phyloP scores from a whole-genome alignment of 768 basidiomycete genomes.

The Lenzites betulinus region DNA sequence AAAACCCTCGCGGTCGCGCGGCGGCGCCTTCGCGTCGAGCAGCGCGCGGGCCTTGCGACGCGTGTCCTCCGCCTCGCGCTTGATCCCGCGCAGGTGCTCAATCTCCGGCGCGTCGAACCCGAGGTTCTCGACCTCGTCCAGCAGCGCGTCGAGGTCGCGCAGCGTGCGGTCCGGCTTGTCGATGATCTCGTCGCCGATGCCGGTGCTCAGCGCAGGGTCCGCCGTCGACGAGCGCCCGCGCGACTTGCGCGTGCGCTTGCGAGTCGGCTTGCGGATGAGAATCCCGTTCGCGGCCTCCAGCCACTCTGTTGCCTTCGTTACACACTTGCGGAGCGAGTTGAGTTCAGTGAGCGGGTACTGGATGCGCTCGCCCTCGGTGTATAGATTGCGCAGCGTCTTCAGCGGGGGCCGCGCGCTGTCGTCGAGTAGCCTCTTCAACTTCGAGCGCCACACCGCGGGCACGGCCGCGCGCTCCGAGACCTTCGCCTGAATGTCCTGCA shows the following conservation, averaged over 20 bases:
- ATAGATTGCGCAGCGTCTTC: conserved; percentile 76
- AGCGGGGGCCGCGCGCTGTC: conserved; percentile 75
- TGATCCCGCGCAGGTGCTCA: conserved; percentile 50
- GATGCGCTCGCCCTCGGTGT: conserved; percentile 89
- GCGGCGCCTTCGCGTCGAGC: conserved; percentile 47
- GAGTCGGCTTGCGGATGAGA: conserved; percentile 75
- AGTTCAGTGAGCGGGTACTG: conserved; percentile 74
- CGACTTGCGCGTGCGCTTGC: conserved; percentile 71
- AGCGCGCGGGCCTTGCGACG: conserved; percentile 56
- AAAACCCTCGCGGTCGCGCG: conserved; percentile 54
- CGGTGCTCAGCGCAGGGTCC: conserved; percentile 34
- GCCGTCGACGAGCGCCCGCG: conserved; percentile 47
- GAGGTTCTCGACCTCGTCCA: conserved; percentile 72
- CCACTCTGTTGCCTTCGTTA: conserved; percentile 83
- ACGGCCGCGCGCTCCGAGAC: conserved; percentile 72
- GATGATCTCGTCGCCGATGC: conserved; percentile 41
- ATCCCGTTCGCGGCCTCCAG: conserved; percentile 82
- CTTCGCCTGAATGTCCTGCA: conserved; percentile 64
- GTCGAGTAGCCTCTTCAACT: conserved; percentile 63
- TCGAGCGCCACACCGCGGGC: conserved; percentile 74
- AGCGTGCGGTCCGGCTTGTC: conserved; percentile 74
- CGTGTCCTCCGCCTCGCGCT: conserved; percentile 64
- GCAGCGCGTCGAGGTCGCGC: conserved; percentile 66
- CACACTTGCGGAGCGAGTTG: conserved; percentile 71
- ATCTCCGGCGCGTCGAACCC: conserved; percentile 89